Percentiles rank a stretch among this genome's conserved stretches.
phyloP scores from a whole-genome alignment of 768 basidiomycete species.

The Lactifluus hygrophoroides region DNA sequence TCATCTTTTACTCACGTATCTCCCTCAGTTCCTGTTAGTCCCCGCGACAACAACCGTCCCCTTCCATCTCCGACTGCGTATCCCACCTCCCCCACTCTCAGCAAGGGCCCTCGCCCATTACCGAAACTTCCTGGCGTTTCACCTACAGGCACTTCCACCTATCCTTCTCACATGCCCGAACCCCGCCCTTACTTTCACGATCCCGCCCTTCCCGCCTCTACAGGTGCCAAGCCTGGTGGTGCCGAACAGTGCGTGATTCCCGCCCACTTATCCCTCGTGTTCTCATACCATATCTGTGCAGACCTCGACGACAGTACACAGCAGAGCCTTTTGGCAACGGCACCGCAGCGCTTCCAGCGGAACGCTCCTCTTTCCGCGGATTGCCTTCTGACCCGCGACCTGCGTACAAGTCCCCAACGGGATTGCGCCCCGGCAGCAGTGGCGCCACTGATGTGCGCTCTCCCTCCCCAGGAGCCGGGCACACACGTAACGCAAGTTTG shows the following conservation, averaged over 20 bases:
- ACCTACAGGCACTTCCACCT: slow-evolving; percentile 3
- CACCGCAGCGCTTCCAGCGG: neutral
- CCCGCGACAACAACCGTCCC: slow-evolving; percentile 13
- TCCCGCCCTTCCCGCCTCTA: neutral
- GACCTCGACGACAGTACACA: slow-evolving; percentile 8
- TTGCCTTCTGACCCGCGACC: slow-evolving; percentile 18
- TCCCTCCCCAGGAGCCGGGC: slow-evolving; percentile 7
- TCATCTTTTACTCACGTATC: neutral
- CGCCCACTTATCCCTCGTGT: neutral
- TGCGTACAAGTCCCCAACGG: neutral
- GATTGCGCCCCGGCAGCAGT: slow-evolving; percentile 13
- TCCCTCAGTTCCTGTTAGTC: slow-evolving; percentile 9
- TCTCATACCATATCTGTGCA: neutral
- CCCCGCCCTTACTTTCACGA: slow-evolving; percentile 10
- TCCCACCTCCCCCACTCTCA: slow-evolving; percentile 15
- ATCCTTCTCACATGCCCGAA: slow-evolving; percentile 19
- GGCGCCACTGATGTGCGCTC: neutral
- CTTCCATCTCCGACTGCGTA: slow-evolving; percentile 14
- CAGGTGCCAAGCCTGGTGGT: neutral
- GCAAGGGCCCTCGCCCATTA: slow-evolving; percentile 18
- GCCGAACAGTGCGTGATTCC: slow-evolving; percentile 14
- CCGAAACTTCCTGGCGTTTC: slow-evolving; percentile 17
- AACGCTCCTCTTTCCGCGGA: slow-evolving; percentile 7
- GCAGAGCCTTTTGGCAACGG: slow-evolving; percentile 3
- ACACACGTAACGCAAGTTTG: slow-evolving; percentile 10